phyloP scores from a whole-genome alignment of 202 grass and related monocot genomes.

The Schoenoplectus tabernaemontani region DNA sequence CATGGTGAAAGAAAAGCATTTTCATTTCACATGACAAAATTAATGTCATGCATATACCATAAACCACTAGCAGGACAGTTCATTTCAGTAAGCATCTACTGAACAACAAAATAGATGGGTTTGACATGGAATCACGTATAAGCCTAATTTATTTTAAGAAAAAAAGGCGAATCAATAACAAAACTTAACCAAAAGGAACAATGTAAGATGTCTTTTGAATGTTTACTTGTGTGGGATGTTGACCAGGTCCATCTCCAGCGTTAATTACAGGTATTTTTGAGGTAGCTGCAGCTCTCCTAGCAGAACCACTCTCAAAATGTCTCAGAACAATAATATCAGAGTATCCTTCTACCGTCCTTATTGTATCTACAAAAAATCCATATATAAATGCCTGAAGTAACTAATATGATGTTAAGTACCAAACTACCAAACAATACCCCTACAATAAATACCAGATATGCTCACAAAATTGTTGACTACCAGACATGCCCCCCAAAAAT shows the following conservation, averaged over 20 bases:
- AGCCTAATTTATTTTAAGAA: not conserved
- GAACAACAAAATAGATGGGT: not conserved
- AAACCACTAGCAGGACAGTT: not conserved
- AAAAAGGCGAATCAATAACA: not conserved
- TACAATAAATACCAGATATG: not conserved
- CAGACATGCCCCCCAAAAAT: not conserved
- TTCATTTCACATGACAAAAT: not conserved
- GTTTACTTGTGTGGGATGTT: constrained; percentile 75
- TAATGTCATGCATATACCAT: not conserved
- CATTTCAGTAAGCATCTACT: not conserved
- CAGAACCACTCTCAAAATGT: constrained; percentile 82
- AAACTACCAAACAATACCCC: not conserved
- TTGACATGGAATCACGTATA: not conserved
- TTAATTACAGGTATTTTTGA: constrained; percentile 72
- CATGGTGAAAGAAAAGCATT: not conserved
- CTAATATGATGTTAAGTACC: not conserved
- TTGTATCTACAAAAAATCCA: constrained; percentile 58
- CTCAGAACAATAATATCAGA: constrained; percentile 78
- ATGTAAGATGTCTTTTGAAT: constrained; percentile 12
- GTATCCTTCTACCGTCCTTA: constrained; percentile 78
- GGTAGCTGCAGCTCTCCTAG: constrained; percentile 55
- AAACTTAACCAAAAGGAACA: not conserved
- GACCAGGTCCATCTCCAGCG: constrained; percentile 73
- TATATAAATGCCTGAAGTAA: not conserved
- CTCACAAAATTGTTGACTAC: not conserved